Evolutionary conservation across 2,329 filamentous ascomycete species (phyloP).

Genomic region (Fusarium pseudoanthophilum): DNA sequence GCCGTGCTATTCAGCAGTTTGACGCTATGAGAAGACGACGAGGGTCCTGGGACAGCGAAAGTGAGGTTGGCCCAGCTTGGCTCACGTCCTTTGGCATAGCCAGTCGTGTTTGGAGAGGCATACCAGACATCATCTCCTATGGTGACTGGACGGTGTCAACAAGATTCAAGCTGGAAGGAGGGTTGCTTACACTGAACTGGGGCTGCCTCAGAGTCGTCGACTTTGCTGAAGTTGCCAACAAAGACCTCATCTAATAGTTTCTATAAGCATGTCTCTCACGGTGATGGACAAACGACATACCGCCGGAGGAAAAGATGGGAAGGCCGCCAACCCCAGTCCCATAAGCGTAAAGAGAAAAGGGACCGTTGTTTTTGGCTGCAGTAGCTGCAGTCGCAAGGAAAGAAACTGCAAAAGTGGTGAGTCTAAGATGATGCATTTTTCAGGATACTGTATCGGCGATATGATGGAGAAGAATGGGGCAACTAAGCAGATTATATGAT

Average conservation of each 20-base stretch:
- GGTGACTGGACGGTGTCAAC: background rate
- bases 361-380: background rate
- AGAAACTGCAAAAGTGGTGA: background rate
- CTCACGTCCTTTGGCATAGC: background rate
- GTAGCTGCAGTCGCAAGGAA: background rate
- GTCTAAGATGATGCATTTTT: background rate
- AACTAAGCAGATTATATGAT: background rate
- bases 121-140: background rate
- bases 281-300: background rate
- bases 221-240: conserved; percentile 3
- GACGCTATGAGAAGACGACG: background rate
- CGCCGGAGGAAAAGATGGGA: background rate
- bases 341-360: conserved; percentile 8
- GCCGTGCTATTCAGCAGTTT: background rate
- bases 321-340: conserved; percentile 1
- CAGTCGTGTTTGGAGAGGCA: conserved; percentile 7
- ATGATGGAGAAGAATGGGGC: background rate
- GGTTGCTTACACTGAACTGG: background rate
- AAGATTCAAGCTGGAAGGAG: accelerated
- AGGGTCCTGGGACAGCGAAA: background rate
- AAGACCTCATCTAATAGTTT: background rate
- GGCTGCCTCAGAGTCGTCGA: background rate
- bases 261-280: background rate
- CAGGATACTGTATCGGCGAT: background rate
- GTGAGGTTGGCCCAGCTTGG: conserved; percentile 6